Conservation (phyloP, 2,329 filamentous ascomycete genomes). For the Pseudogymnoascus sp. region DNA sequence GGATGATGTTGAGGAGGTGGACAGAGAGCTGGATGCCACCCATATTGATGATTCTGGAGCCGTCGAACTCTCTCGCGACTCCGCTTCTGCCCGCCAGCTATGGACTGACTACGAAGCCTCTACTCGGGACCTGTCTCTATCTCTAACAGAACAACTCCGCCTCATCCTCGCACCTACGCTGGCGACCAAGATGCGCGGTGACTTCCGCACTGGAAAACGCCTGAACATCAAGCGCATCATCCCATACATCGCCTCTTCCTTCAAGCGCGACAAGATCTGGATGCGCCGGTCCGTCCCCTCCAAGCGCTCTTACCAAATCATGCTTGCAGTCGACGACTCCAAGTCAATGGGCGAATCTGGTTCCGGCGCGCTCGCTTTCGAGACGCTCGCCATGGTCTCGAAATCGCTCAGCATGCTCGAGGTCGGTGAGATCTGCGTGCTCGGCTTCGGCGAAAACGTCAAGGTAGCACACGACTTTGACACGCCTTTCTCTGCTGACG, state of each 20-base stretch:
- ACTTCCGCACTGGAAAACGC: constrained; percentile 94
- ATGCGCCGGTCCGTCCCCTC: constrained; percentile 87
- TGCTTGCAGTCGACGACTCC: constrained; percentile 94
- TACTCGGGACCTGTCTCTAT: constrained; percentile 78
- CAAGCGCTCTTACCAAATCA: constrained; percentile 92
- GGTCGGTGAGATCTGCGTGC: constrained; percentile 82
- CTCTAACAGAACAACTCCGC: constrained; percentile 87
- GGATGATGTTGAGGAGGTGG: constrained; percentile 30
- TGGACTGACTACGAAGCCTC: constrained; percentile 80
- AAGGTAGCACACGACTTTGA: constrained; percentile 81
- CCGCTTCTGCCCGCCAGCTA: constrained; percentile 57
- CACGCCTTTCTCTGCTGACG: constrained; percentile 69
- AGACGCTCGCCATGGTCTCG: constrained; percentile 86
- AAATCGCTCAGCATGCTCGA: constrained; percentile 86
- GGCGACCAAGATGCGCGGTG: constrained; percentile 90
- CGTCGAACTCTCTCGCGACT: constrained; percentile 27
- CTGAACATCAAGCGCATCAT: constrained; percentile 99
- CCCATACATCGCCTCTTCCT: constrained; percentile 94
- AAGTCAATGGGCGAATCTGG: constrained; percentile 81
- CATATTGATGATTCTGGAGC: constrained; percentile 43
- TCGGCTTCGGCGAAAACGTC: constrained; percentile 80
- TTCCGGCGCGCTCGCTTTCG: constrained; percentile 74
- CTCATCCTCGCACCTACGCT: constrained; percentile 92
- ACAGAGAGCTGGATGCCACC: constrained; percentile 60
- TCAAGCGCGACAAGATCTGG: constrained; percentile 99